Conservation (phyloP, 306 rosid species). For the Prunus persica region DNA sequence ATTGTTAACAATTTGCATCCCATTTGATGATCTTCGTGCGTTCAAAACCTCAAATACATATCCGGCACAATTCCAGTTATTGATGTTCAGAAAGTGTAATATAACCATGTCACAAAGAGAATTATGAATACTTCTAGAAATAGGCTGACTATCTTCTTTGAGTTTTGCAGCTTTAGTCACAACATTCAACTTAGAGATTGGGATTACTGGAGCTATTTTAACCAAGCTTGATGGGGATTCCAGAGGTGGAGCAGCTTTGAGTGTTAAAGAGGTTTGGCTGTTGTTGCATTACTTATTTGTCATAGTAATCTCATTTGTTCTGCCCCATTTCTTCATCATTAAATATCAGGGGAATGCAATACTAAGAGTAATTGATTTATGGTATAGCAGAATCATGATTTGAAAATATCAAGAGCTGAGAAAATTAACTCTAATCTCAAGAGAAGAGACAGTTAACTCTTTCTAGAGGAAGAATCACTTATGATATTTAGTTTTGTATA, state of each 20-base stretch:
- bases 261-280: constrained; percentile 81
- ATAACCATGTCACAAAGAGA: neutral
- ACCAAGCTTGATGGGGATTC: constrained; percentile 99
- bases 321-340: neutral
- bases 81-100: neutral
- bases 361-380: neutral
- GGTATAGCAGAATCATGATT: neutral
- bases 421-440: neutral
- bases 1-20: neutral
- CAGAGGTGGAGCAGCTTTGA: constrained; percentile 98
- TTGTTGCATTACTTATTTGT: neutral
- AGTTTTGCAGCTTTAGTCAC: constrained; percentile 73
- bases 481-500: neutral
- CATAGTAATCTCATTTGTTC: neutral
- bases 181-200: constrained; percentile 93
- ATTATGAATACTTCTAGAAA: neutral
- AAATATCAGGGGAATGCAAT: neutral
- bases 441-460: constrained; percentile 2
- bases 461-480: neutral
- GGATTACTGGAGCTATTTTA: constrained; percentile 97
- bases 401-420: neutral
- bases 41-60: neutral
- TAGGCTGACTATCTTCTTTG: constrained; percentile 20
- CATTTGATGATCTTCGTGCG: neutral
- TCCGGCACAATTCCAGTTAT: neutral